Evolutionary conservation across 176 grass and related monocot species (phyloP), one percentile per base, ranked within the genome.

Genomic region (Bolboschoenus planiculmis): DNA sequence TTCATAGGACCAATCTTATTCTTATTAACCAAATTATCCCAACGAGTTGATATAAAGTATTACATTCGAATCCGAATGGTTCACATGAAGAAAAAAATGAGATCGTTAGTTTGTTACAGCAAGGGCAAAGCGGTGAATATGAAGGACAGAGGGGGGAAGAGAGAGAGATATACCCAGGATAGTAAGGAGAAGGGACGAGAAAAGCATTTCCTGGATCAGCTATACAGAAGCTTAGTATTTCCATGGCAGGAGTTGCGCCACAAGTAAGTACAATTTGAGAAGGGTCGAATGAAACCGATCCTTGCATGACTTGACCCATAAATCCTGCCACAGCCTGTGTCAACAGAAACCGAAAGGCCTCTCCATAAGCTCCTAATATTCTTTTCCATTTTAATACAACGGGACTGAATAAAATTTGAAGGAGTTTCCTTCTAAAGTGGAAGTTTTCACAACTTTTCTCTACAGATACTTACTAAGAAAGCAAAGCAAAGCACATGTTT

Each of bases 161-260:
- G 15, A 76, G n/a, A 86, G 36, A 81, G 27, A 81, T 26, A 47
- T 87, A 95, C 92, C 92, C 96, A 48, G 93, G 96, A 64, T 99
- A 95, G 85, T 99, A 99, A 56, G 96, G 96, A 85, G 96, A 99
- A 51, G 96, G 91, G 67, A 95, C 96, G 83, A 99, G 93, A 87
- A 99, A 91, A 82, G 93, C 96, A 90, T 95, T 99, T 91, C 96
- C 92, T 46, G 83, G 80, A 83, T 99, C 96, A 90, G 92, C 96
- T 58, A 99, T 24, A 86, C 92, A 95, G 80, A 95, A 99, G 79
- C 92, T 90, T 71, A 99, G 83, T 78, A 91, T 95, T 92, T 99
- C 97, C 60, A 96, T 85, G 56, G 97, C 93, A 88, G 93, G 86
- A 81, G 91, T 95, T 16, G 93, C 97, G 46, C 93, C 93, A 78